Base-by-base conservation (phyloP, 2,329 filamentous ascomycete genomes). In the Nemania sp. region DNA sequence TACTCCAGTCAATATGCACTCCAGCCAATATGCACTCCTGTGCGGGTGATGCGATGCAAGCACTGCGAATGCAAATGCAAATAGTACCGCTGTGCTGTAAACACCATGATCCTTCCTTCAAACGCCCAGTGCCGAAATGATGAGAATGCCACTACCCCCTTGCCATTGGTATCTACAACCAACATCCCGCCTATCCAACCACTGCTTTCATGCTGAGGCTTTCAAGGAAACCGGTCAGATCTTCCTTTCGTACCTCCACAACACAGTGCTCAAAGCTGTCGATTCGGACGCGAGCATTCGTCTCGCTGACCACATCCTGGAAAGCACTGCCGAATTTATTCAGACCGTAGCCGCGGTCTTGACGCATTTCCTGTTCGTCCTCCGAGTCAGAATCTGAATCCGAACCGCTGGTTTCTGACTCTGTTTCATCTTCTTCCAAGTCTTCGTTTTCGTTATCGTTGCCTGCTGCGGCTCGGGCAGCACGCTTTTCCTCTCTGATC, bases 211-310 rank as follows among this genome's bases (percentile, higher is more conserved):
- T 87, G 73, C 92, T 97, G 68, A 99, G 72, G 51, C 88, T 87
- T 75, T 99, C 94, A 61, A 99, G 77, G 70, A 99, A 99, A 0
- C 88, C 90, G 14, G 86, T 84, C 23, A 99, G 75, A 72, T 97
- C 94, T 69, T 97, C 94, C 76, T 96, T 97, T 73, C 87, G 87
- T n/a, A 99, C 93, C 71, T 99, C 94, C 41, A 97, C 92, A 6
- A 97, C 94, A 66, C 91, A 96, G 70, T 96, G 90, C 73, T 99
- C 94, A 67, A 99, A 99, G 71, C 90, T 95, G 73, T 99, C 94
- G 68, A 97, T 95, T 56, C 91, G 80, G 17, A 97, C 91, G 14
- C 92, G 77, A 0, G 93, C 90, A 54, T 87, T 94, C 14, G 93
- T 97, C 77, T 97, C 91, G 46, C 88, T 83, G 2, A 96, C 89